Percentiles rank a stretch among this genome's conserved stretches.
phyloP scores from a whole-genome alignment of 208 protist genomes.

The Crithidia sp. region DNA sequence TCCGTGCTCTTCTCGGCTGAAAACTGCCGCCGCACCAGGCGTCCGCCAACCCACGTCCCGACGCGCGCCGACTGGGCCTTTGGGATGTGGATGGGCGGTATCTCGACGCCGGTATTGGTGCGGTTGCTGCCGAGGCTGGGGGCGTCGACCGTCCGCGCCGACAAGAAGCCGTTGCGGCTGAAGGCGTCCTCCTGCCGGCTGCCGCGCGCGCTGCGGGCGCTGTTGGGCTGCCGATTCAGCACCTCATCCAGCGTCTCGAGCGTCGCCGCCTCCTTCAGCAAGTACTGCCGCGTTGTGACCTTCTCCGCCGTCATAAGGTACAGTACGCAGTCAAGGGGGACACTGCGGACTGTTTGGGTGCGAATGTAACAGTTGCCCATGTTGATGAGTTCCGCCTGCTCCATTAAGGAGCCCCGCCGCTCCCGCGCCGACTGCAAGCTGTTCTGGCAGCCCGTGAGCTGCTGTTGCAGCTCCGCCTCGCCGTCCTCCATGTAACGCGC shows the following conservation, averaged over 20 bases:
- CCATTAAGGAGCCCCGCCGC: conserved; percentile 32
- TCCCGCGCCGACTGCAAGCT: conserved; percentile 28
- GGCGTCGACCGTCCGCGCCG: neutral
- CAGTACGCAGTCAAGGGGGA: conserved; percentile 36
- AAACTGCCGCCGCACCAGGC: conserved; percentile 7
- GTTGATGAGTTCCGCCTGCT: conserved; percentile 38
- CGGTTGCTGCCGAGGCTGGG: neutral
- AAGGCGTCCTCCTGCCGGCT: neutral
- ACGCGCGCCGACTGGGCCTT: conserved; percentile 13
- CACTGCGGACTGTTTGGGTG: conserved; percentile 25
- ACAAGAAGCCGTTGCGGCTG: neutral
- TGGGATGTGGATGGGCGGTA: conserved; percentile 17
- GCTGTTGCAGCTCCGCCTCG: conserved; percentile 41
- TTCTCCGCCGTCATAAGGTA: conserved; percentile 35
- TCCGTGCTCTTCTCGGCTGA: neutral
- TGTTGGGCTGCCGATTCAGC: neutral
- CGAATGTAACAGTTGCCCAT: conserved; percentile 31
- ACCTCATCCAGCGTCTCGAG: conserved; percentile 19
- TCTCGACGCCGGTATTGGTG: conserved; percentile 8
- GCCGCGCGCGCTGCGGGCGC: neutral
- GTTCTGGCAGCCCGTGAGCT: conserved; percentile 38
- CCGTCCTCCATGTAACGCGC: conserved; percentile 39
- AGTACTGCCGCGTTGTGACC: conserved; percentile 31
- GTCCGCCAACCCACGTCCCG: conserved; percentile 1
- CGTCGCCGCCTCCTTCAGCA: conserved; percentile 21